These are phyloP conservation scores for Boletellus ananiceps DNA, from an alignment of 768 basidiomycete species.

Conservation along the genomic window DNA sequence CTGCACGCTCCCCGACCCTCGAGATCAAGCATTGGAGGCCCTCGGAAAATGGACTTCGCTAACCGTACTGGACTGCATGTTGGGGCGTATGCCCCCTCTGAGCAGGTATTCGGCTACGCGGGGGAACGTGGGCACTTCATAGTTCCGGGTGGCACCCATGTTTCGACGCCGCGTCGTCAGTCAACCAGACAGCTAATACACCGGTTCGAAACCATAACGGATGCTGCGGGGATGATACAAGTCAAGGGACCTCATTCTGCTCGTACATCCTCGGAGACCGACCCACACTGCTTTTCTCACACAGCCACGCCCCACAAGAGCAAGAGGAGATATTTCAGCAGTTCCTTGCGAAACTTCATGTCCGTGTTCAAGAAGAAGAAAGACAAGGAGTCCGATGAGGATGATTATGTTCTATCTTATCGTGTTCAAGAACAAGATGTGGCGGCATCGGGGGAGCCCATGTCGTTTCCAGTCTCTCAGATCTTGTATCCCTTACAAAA, in stretches of 20 bases:
- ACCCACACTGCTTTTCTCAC: conserved; percentile 16
- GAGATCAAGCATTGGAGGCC: conserved; percentile 16
- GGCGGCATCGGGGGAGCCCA: neutral
- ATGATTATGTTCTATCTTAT: conserved; percentile 10
- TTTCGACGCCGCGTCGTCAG: conserved; percentile 23
- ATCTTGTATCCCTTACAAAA: conserved; percentile 1
- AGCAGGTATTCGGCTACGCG: neutral
- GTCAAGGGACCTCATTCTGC: conserved; percentile 6
- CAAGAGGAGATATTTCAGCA: conserved; percentile 51
- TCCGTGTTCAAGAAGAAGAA: conserved; percentile 55
- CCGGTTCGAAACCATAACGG: conserved; percentile 47
- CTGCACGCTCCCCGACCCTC: neutral
- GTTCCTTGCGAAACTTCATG: conserved; percentile 60
- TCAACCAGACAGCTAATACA: conserved; percentile 53
- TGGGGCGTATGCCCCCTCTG: neutral
- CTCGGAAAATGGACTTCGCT: conserved; percentile 14
- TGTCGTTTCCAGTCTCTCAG: neutral
- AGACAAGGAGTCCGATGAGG: conserved; percentile 26
- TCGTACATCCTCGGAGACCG: conserved; percentile 14
- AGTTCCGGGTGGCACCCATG: neutral
- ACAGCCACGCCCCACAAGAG: conserved; percentile 31
- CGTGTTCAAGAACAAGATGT: conserved; percentile 8
- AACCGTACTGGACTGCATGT: neutral
- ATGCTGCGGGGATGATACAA: conserved; percentile 4
- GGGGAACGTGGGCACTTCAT: neutral